These are phyloP conservation scores for Claviceps pazoutovae DNA, from an alignment of 2,329 filamentous ascomycete genomes.

Conservation along the genomic window DNA sequence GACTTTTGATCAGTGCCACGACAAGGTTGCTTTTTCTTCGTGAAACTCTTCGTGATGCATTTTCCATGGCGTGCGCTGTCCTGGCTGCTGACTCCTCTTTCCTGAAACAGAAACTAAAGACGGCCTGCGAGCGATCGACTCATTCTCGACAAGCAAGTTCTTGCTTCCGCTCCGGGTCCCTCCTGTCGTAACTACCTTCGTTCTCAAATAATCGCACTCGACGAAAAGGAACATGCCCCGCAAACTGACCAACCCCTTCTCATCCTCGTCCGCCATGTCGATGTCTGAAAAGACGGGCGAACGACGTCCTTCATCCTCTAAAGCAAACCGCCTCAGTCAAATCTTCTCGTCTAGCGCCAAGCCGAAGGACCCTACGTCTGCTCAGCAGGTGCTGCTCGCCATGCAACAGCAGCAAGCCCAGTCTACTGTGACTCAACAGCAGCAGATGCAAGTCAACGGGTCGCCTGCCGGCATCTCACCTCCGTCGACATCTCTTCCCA, in stretches of 20 bases:
- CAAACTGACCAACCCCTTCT: constrained; percentile 44
- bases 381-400: constrained; percentile 53
- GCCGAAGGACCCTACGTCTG: constrained; percentile 50
- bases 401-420: constrained; percentile 37
- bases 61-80: too few relatives aligned
- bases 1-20: background rate
- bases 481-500: constrained; percentile 66
- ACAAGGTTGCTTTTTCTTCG: background rate
- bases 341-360: constrained; percentile 75
- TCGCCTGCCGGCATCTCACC: constrained; percentile 53
- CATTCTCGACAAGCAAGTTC: background rate
- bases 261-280: constrained; percentile 33
- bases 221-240: constrained; percentile 37
- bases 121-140: background rate
- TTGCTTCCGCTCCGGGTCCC: background rate
- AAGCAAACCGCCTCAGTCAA: constrained; percentile 64
- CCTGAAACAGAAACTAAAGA: background rate
- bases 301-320: constrained; percentile 47
- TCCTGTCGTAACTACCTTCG: background rate
- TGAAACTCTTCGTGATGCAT: background rate
- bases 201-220: background rate
- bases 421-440: constrained; percentile 4
- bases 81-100: constrained; percentile 1
- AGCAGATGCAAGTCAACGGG: constrained; percentile 16
- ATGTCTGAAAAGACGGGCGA: constrained; percentile 36